phyloP scores from a whole-genome alignment of 805 yeast species.

The Wickerhamiella qilinensis region DNA sequence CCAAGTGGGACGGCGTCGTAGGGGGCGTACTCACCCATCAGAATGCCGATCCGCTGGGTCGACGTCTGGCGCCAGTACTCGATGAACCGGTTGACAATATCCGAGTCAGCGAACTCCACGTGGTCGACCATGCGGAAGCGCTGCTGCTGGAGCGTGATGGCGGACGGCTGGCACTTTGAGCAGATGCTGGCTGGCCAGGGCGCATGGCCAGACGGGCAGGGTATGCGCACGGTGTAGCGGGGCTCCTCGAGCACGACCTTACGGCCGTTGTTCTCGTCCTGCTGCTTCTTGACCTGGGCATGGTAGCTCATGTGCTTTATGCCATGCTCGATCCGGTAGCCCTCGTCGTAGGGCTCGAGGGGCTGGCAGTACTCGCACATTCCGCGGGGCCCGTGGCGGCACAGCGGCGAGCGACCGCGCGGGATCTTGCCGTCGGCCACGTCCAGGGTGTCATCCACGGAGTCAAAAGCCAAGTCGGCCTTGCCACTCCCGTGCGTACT shows the following conservation, averaged over 20 bases:
- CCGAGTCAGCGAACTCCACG: slow-evolving; percentile 70
- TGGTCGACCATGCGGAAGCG: slow-evolving; percentile 93
- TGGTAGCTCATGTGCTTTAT: slow-evolving; percentile 85
- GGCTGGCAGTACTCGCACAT: slow-evolving; percentile 98
- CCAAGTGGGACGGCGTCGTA: slow-evolving; percentile 85
- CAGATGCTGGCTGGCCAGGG: slow-evolving; percentile 95
- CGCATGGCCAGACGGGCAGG: slow-evolving; percentile 67
- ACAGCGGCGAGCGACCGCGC: slow-evolving; percentile 43
- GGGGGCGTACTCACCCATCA: slow-evolving; percentile 66
- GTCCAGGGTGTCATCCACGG: slow-evolving; percentile 53
- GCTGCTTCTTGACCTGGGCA: slow-evolving; percentile 54
- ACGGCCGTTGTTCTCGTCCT: slow-evolving; percentile 69
- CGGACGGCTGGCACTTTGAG: slow-evolving; percentile 92
- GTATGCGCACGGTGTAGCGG: slow-evolving; percentile 38
- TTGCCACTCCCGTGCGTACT: neutral
- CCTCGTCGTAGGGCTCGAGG: slow-evolving; percentile 83
- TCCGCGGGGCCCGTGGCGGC: slow-evolving; percentile 82
- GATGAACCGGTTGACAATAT: slow-evolving; percentile 64
- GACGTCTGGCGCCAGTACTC: slow-evolving; percentile 88
- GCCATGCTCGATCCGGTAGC: slow-evolving; percentile 52
- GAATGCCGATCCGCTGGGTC: slow-evolving; percentile 66
- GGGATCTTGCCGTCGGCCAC: slow-evolving; percentile 54
- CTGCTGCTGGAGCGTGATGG: slow-evolving; percentile 83
- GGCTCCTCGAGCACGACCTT: slow-evolving; percentile 33
- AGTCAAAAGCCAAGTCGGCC: slow-evolving; percentile 6